Percentiles rank a stretch among this genome's conserved stretches.
Conservation (phyloP, 805 yeast species). For the Starmerella apicola region DNA sequence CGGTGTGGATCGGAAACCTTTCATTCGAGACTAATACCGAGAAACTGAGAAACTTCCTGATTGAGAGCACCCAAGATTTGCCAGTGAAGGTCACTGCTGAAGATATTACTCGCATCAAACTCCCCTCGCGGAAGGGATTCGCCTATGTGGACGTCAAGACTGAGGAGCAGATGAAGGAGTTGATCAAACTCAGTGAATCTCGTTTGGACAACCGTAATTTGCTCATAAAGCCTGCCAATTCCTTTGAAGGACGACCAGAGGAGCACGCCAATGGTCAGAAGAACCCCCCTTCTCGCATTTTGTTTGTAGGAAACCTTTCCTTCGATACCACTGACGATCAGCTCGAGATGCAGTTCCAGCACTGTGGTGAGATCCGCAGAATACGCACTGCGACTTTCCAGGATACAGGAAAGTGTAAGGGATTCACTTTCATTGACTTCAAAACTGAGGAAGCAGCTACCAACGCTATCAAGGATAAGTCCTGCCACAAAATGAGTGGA, state of each 20-base stretch:
- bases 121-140: slow-evolving; percentile 69
- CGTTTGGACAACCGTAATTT: slow-evolving; percentile 73
- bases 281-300: slow-evolving; percentile 77
- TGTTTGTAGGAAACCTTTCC: slow-evolving; percentile 86
- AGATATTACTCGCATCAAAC: slow-evolving; percentile 61
- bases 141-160: slow-evolving; percentile 76
- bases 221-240: slow-evolving; percentile 66
- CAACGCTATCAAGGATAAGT: slow-evolving; percentile 61
- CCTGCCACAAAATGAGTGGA: slow-evolving; percentile 53
- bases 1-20: slow-evolving; percentile 92
- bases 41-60: slow-evolving; percentile 53
- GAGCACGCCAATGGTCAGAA: slow-evolving; percentile 37
- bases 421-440: slow-evolving; percentile 88
- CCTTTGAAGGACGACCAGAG: slow-evolving; percentile 79
- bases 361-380: slow-evolving; percentile 74
- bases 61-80: slow-evolving; percentile 34
- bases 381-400: slow-evolving; percentile 97
- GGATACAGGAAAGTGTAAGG: slow-evolving; percentile 92
- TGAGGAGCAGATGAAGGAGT: slow-evolving; percentile 46
- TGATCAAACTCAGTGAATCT: slow-evolving; percentile 56
- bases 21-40: slow-evolving; percentile 72
- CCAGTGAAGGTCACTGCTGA: slow-evolving; percentile 33
- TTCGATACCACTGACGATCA: slow-evolving; percentile 80
- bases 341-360: slow-evolving; percentile 70
- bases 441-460: slow-evolving; percentile 70